Evolutionary conservation across 148 eudicot species (phyloP).

Genomic region (Gaultheria prostrata): DNA sequence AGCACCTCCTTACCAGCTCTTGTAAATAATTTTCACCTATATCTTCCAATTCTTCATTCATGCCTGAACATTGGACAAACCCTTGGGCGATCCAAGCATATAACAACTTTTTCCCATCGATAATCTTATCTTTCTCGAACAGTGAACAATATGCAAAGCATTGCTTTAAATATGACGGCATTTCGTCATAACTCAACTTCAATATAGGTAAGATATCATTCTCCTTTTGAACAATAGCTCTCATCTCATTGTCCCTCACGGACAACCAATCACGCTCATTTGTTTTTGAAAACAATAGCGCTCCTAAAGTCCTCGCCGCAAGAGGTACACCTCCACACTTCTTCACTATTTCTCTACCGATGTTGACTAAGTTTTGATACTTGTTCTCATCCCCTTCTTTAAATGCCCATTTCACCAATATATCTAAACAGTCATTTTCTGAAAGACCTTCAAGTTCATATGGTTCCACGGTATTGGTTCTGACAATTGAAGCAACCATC

Average conservation of each 20-base stretch:
- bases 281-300: background rate
- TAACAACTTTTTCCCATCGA: background rate
- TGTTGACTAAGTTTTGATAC: background rate
- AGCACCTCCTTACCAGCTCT: background rate
- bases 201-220: background rate
- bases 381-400: conserved; percentile 14
- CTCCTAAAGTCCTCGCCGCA: conserved; percentile 14
- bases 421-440: conserved; percentile 16
- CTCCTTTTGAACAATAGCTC: background rate
- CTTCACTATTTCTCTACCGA: conserved; percentile 22
- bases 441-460: conserved; percentile 13
- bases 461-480: background rate
- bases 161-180: background rate
- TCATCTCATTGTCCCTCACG: background rate
- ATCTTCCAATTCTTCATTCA: background rate
- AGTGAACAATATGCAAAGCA: background rate
- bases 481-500: conserved; percentile 17
- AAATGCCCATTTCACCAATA: conserved; percentile 28
- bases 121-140: background rate
- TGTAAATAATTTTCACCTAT: background rate
- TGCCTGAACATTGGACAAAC: background rate
- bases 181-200: background rate
- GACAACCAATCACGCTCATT: conserved; percentile 13
- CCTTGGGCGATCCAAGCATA: background rate
- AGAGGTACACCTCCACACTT: conserved; percentile 32